These are phyloP conservation scores for Tricholoma hemisulphureum DNA, from an alignment of 768 basidiomycete species.

Conservation along the genomic window DNA sequence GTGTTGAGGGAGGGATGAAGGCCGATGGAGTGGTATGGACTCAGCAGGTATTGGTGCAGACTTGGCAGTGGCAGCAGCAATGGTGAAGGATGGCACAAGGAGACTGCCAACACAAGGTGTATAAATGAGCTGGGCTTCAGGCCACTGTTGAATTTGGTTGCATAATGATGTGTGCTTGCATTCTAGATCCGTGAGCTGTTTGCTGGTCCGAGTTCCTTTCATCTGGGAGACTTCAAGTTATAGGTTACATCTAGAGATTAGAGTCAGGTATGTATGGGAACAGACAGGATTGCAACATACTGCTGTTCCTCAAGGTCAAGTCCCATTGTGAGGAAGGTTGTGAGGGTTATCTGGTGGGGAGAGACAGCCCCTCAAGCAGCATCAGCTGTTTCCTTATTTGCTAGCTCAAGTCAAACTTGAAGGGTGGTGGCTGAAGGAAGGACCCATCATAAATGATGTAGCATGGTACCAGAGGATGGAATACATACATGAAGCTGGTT, in stretches of 20 bases:
- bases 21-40: background rate
- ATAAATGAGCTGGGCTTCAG: slow-evolving; percentile 2
- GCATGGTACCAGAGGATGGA: too few species aligned
- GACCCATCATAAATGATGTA: background rate
- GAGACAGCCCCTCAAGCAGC: background rate
- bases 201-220: background rate
- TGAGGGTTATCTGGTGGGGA: background rate
- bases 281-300: background rate
- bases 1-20: background rate
- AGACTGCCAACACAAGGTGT: slow-evolving; percentile 2
- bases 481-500: too few species aligned
- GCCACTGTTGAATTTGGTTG: slow-evolving; percentile 5
- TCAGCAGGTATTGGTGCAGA: background rate
- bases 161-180: background rate
- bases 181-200: slow-evolving; percentile 3
- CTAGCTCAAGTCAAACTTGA: background rate
- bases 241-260: background rate
- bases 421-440: slow-evolving; percentile 2
- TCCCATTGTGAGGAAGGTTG: background rate
- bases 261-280: background rate
- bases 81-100: background rate
- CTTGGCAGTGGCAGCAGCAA: background rate
- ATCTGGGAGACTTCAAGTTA: background rate
- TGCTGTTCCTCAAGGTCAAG: slow-evolving; percentile 10
- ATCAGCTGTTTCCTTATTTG: background rate